phyloP scores from a whole-genome alignment of 805 yeast genomes.

The Ogataea haglerorum region DNA sequence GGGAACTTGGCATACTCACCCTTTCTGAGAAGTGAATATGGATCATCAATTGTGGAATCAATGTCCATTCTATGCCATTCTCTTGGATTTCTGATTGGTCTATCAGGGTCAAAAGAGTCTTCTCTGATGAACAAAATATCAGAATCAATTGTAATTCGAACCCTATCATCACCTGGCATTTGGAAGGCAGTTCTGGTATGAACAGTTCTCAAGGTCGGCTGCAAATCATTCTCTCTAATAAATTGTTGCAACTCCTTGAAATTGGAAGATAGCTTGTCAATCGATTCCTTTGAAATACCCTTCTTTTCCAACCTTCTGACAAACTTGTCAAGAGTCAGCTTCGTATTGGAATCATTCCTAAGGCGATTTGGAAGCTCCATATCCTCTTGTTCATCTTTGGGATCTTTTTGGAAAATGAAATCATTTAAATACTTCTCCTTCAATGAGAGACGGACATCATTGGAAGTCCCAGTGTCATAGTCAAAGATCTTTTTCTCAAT shows the following conservation, averaged over 20 bases:
- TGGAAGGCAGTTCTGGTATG: constrained; percentile 95
- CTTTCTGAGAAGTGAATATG: constrained; percentile 70
- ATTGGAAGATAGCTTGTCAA: constrained; percentile 51
- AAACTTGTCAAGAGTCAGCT: constrained; percentile 41
- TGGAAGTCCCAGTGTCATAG: constrained; percentile 40
- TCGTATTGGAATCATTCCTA: constrained; percentile 9
- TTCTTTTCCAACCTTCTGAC: constrained; percentile 60
- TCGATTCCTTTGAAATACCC: constrained; percentile 49
- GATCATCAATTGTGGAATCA: constrained; percentile 70
- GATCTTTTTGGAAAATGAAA: constrained; percentile 41
- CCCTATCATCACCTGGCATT: constrained; percentile 94
- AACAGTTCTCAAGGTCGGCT: constrained; percentile 83
- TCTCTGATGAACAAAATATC: constrained; percentile 86
- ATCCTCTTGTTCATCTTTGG: constrained; percentile 34
- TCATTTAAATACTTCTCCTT: constrained; percentile 81
- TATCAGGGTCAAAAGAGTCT: constrained; percentile 76
- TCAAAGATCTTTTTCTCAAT: constrained; percentile 78
- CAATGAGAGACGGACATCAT: constrained; percentile 62
- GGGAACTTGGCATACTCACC: constrained; percentile 87
- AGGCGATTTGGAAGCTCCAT: constrained; percentile 23
- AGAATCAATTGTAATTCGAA: constrained; percentile 86
- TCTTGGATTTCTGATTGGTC: constrained; percentile 86
- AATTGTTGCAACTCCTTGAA: constrained; percentile 60
- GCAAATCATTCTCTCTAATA: constrained; percentile 61
- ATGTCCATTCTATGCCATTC: constrained; percentile 93